These are phyloP conservation scores for Tricholoma bakamatsutake DNA, from an alignment of 768 basidiomycete genomes.

Conservation along the genomic window DNA sequence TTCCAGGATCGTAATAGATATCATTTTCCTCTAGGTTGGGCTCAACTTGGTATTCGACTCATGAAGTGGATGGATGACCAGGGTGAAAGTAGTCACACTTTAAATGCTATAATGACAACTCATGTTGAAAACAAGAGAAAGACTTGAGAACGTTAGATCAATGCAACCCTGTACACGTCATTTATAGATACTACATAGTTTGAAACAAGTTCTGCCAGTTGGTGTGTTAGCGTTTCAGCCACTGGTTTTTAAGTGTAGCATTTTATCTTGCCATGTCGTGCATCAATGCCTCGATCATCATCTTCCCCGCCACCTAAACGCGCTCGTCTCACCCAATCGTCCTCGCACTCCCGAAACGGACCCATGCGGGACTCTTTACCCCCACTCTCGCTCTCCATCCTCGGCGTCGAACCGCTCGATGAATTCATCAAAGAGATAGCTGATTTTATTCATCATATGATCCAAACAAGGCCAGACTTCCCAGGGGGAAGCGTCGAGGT, in stretches of 20 bases:
- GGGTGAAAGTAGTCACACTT: conserved; percentile 28
- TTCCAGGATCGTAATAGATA: not conserved
- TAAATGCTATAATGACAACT: conserved; percentile 11
- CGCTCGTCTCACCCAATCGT: conserved; percentile 20
- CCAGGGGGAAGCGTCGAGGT: conserved; percentile 64
- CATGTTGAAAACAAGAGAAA: not conserved
- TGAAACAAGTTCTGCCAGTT: no score
- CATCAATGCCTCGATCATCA: conserved; percentile 17
- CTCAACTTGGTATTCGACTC: conserved; percentile 71
- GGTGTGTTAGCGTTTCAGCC: no score
- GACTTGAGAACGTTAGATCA: no score
- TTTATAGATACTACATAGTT: no score
- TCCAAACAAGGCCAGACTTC: conserved; percentile 48
- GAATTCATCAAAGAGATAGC: conserved; percentile 91
- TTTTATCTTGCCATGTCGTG: not conserved
- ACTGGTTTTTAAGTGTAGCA: not conserved
- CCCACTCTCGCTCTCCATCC: conserved; percentile 72
- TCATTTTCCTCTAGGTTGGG: conserved; percentile 45
- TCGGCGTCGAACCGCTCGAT: conserved; percentile 86
- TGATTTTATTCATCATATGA: conserved; percentile 78
- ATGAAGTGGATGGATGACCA: conserved; percentile 34
- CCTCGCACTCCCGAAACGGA: conserved; percentile 20
- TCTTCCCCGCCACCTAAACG: conserved; percentile 28
- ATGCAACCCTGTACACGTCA: no score
- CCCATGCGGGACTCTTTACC: conserved; percentile 33